phyloP scores from a whole-genome alignment of 768 basidiomycete species.

The Kwoniella bestiolae region DNA sequence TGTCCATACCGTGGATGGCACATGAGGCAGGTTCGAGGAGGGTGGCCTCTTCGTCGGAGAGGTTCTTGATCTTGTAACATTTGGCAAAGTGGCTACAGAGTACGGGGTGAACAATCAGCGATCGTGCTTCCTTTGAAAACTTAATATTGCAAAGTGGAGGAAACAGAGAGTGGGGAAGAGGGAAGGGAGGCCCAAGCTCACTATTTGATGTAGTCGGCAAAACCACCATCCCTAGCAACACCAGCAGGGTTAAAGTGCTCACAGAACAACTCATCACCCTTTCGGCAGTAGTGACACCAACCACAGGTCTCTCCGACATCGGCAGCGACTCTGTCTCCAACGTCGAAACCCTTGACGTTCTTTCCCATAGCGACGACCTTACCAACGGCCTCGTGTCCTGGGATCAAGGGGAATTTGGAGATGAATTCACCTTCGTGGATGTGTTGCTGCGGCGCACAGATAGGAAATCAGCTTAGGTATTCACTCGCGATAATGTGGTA shows the following conservation, averaged over 20 bases:
- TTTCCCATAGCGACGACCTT: constrained; percentile 73
- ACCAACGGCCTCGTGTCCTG: constrained; percentile 78
- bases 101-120: no score
- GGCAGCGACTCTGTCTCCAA: constrained; percentile 82
- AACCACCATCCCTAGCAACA: constrained; percentile 80
- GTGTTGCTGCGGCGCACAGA: constrained; percentile 55
- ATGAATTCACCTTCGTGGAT: constrained; percentile 74
- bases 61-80: constrained; percentile 83
- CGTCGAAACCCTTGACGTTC: constrained; percentile 73
- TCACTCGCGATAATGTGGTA: neutral
- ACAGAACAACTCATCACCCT: constrained; percentile 79
- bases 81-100: constrained; percentile 68
- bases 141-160: neutral
- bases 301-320: constrained; percentile 74
- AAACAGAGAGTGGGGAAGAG: neutral
- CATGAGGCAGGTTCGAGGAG: constrained; percentile 89
- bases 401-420: constrained; percentile 73
- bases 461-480: constrained; percentile 5
- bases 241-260: constrained; percentile 82
- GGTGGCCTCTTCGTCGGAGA: constrained; percentile 83
- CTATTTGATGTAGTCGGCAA: constrained; percentile 87
- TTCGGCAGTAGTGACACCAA: constrained; percentile 82
- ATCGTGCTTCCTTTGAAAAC: neutral
- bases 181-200: constrained; percentile 58
- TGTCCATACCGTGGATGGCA: constrained; percentile 89